phyloP scores from a whole-genome alignment of 2,329 filamentous ascomycete species.

The Fusarium sp. region DNA sequence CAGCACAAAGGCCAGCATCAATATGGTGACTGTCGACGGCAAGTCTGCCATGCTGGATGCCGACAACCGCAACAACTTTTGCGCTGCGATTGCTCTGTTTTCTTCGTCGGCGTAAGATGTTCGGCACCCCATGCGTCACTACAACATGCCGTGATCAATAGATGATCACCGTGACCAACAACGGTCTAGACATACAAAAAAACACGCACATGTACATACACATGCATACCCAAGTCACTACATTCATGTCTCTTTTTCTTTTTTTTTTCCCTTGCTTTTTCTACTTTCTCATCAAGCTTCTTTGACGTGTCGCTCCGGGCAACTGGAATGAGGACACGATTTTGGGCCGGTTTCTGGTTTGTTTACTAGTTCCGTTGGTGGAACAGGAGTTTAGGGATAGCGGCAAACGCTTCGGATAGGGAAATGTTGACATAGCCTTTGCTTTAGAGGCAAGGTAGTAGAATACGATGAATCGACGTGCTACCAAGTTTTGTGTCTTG shows the following conservation, averaged over 20 bases:
- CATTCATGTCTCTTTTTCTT: background rate
- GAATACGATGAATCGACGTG: slow-evolving; percentile 28
- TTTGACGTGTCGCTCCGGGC: background rate
- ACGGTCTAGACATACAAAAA: background rate
- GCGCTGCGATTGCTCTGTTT: slow-evolving; percentile 65
- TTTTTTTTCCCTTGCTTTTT: background rate
- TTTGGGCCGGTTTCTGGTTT: slow-evolving; percentile 32
- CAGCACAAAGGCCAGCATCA: slow-evolving; percentile 79
- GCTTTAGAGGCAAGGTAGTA: slow-evolving; percentile 20
- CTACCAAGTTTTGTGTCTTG: background rate
- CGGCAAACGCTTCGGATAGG: slow-evolving; percentile 21
- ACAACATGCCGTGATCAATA: background rate
- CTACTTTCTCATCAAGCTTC: background rate
- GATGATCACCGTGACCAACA: background rate
- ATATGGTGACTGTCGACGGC: slow-evolving; percentile 77
- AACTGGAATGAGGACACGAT: slow-evolving; percentile 3
- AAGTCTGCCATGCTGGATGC: slow-evolving; percentile 63
- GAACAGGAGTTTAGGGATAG: slow-evolving; percentile 37
- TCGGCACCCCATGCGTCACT: background rate
- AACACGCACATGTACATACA: slow-evolving; percentile 1
- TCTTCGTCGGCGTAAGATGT: slow-evolving; percentile 13
- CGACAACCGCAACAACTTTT: slow-evolving; percentile 76
- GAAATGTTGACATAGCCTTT: slow-evolving; percentile 2
- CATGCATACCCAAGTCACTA: slow-evolving; percentile 12
- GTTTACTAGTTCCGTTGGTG: slow-evolving; percentile 31